Evolutionary conservation across 768 basidiomycete genomes (phyloP).

Genomic region (Pleurotus eryngii): DNA sequence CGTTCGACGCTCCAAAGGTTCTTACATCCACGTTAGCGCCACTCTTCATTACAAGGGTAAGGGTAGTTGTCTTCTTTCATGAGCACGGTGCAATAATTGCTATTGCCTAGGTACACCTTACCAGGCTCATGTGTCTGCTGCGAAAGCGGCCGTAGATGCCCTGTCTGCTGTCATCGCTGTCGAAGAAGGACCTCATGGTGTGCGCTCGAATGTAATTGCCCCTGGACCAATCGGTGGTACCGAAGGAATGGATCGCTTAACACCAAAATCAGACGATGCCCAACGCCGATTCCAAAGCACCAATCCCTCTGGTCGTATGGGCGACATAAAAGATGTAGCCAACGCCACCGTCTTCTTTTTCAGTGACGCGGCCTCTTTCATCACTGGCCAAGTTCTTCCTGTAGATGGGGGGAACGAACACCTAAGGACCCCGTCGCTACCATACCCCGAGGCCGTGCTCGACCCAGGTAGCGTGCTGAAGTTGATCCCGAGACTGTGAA

Average conservation of each 20-base stretch:
- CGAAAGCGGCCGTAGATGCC: slow-evolving; percentile 93
- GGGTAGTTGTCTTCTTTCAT: slow-evolving; percentile 43
- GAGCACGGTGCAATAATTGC: slow-evolving; percentile 72
- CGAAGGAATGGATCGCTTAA: slow-evolving; percentile 67
- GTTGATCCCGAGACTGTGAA: slow-evolving; percentile 48
- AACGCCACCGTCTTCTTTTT: slow-evolving; percentile 78
- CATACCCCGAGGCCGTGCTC: slow-evolving; percentile 63
- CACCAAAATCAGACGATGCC: slow-evolving; percentile 23
- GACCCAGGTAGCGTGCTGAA: slow-evolving; percentile 50
- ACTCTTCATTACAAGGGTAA: slow-evolving; percentile 82
- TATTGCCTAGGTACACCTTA: slow-evolving; percentile 61
- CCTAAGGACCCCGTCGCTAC: slow-evolving; percentile 42
- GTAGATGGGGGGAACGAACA: slow-evolving; percentile 69
- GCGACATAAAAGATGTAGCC: slow-evolving; percentile 60
- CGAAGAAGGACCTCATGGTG: slow-evolving; percentile 93
- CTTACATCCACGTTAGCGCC: slow-evolving; percentile 88
- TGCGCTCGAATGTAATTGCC: slow-evolving; percentile 84
- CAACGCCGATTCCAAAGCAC: slow-evolving; percentile 17
- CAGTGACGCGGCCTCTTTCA: slow-evolving; percentile 72
- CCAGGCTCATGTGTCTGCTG: slow-evolving; percentile 92
- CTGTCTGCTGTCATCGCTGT: slow-evolving; percentile 82
- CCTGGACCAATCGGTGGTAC: slow-evolving; percentile 83
- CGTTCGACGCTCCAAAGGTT: slow-evolving; percentile 66
- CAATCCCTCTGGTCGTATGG: slow-evolving; percentile 48
- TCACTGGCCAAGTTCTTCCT: slow-evolving; percentile 72